Evolutionary conservation across 305 asterid genomes (phyloP).

Genomic region (Andrographis paniculata): DNA sequence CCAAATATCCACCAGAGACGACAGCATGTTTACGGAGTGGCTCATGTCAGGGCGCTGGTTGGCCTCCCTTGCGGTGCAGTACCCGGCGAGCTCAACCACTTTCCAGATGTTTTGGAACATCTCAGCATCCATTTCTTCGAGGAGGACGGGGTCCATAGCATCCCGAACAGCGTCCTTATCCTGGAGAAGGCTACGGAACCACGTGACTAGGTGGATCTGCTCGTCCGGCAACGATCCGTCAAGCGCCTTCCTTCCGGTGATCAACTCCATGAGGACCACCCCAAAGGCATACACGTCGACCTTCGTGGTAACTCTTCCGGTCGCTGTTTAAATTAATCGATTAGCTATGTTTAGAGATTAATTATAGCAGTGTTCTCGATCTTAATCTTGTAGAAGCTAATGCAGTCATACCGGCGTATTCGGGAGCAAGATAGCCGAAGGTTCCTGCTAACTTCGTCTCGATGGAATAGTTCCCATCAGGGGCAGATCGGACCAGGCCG

Average conservation of each 20-base stretch:
- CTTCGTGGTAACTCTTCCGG: constrained; percentile 11
- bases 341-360: too few species aligned
- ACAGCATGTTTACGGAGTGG: constrained; percentile 57
- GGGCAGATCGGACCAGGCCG: constrained; percentile 8
- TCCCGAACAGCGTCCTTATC: constrained; percentile 34
- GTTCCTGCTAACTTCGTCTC: constrained; percentile 11
- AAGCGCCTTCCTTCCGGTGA: constrained; percentile 3
- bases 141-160: constrained; percentile 40
- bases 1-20: constrained; percentile 68
- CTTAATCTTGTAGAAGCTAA: neutral
- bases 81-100: constrained; percentile 68
- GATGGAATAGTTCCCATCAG: constrained; percentile 10
- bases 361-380: too few species aligned
- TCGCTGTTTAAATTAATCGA: neutral
- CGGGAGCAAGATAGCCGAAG: constrained; percentile 7
- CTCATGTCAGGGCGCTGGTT: constrained; percentile 72
- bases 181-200: constrained; percentile 26
- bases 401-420: neutral
- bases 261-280: constrained; percentile 7
- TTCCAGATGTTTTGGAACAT: constrained; percentile 39
- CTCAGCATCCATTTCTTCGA: constrained; percentile 35
- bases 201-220: neutral
- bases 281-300: constrained; percentile 10
- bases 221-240: constrained; percentile 4
- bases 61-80: constrained; percentile 74